Evolutionary conservation across 192 early-diverging fungal genomes (phyloP), one percentile per base, ranked within the genome.

Genomic region (Phlyctochytrium arcticum): DNA sequence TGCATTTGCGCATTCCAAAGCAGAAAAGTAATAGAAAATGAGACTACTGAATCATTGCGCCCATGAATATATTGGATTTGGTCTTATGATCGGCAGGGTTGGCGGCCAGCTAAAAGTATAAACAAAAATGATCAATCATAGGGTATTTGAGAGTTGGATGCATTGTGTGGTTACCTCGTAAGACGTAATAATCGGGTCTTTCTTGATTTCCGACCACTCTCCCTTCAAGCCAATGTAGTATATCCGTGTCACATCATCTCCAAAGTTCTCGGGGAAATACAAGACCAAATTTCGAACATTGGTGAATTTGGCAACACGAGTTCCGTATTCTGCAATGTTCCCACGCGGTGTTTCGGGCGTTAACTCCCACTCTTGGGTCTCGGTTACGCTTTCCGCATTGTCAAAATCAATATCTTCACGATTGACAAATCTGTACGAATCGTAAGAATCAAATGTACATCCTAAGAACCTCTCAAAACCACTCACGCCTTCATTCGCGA

Each of bases 371-470:
- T 88, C 83, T 76, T 97, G 94, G 7, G 88, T 86, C 4, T 88
- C 70, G n/a, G 48, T 55, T 12, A 82, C 83, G 19, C 74, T 72
- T 4, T 91, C 88, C 4, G 87, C 89, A 12, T 74, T 84, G 50
- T 91, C 88, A 75, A 99, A 99, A 74, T 99, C 94, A 55, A 99
- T 59, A 67, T 91, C 88, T 17, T 93, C 92, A 12, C 82, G 73
- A 79, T 98, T 98, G 54, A 92, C 85, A 69, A 89, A 94, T 19
- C 89, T 91, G 66, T 36, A 36, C 17, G 19, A 23, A 24, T 17
- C 10, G 27, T 35, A 32, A 34, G 9, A 31, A 21, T 35, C 3
- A 42, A 12, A 37, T 47, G 23, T 6, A 68, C 21, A 19, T 19
- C 2, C 2, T 44, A 44, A 0, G 39, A 44, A 44, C 15, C 12